Conservation (phyloP, 2,329 filamentous ascomycete species). For the Phialophora tarda region DNA sequence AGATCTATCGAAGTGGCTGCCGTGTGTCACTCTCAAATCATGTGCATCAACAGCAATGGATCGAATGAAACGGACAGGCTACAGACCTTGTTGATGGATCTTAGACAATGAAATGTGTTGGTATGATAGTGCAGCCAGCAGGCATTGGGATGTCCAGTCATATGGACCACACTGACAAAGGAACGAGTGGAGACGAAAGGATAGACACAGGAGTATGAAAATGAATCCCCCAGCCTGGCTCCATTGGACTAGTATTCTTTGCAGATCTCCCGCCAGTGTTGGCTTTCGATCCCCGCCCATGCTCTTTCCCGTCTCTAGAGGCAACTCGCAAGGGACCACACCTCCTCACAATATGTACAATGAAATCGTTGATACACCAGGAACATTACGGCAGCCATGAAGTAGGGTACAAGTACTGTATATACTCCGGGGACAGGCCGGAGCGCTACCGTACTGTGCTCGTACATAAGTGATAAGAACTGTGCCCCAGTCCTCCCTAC, state of each 20-base stretch:
- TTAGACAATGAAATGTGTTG: neutral
- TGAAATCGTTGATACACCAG: too few species aligned
- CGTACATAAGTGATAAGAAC: too few species aligned
- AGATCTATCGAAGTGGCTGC: neutral
- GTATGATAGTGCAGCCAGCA: neutral
- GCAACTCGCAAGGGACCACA: neutral
- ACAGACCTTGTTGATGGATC: neutral
- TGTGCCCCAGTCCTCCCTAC: too few species aligned
- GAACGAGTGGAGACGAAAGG: neutral
- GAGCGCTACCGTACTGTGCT: too few species aligned
- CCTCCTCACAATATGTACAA: neutral
- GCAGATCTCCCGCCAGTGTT: neutral
- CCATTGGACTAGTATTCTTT: neutral
- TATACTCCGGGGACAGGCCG: too few species aligned
- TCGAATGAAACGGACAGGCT: neutral
- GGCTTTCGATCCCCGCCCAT: too few species aligned
- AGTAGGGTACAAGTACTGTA: too few species aligned
- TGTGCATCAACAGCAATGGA: neutral
- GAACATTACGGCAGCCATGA: too few species aligned
- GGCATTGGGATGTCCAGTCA: neutral
- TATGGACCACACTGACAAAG: neutral
- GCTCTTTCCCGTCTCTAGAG: neutral
- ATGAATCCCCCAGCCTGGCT: neutral
- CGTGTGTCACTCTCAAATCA: neutral
- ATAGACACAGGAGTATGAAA: constrained; percentile 1